phyloP scores from a whole-genome alignment of 176 grass and related monocot species.

The Cymbopogon citratus region DNA sequence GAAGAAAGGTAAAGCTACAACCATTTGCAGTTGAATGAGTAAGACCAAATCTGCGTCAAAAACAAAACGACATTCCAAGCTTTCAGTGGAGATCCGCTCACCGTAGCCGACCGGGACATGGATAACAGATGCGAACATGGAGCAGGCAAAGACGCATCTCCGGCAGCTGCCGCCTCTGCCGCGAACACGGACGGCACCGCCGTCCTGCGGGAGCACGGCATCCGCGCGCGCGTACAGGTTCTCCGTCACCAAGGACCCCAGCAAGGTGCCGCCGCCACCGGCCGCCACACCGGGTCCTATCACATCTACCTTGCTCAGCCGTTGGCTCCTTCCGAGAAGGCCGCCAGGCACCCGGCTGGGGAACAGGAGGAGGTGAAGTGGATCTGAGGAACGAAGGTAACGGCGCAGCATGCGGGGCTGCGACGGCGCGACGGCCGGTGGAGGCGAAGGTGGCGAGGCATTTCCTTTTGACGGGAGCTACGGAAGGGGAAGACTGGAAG shows the following conservation, averaged over 20 bases:
- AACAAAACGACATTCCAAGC: too few relatives aligned
- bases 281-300: too few relatives aligned
- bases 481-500: too few relatives aligned
- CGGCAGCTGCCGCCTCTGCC: conserved; percentile 20
- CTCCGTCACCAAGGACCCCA: conserved; percentile 22
- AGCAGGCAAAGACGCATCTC: conserved; percentile 64
- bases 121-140: conserved; percentile 89
- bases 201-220: conserved; percentile 20
- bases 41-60: conserved; percentile 10
- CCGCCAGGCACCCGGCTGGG: too few relatives aligned
- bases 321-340: too few relatives aligned
- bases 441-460: too few relatives aligned
- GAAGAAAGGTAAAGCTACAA: background rate
- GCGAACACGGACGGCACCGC: conserved; percentile 3
- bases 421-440: too few relatives aligned
- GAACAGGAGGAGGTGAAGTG: too few relatives aligned
- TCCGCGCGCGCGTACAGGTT: conserved; percentile 53
- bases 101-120: conserved; percentile 83
- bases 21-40: background rate
- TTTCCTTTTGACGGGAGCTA: too few relatives aligned
- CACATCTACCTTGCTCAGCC: too few relatives aligned
- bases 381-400: too few relatives aligned
- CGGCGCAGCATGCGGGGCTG: too few relatives aligned
- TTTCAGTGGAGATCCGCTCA: conserved; percentile 15
- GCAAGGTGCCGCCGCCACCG: background rate